Evolutionary conservation across 148 eudicot genomes (phyloP), one percentile per base, ranked within the genome.

Genomic region (Camellia sinensis): DNA sequence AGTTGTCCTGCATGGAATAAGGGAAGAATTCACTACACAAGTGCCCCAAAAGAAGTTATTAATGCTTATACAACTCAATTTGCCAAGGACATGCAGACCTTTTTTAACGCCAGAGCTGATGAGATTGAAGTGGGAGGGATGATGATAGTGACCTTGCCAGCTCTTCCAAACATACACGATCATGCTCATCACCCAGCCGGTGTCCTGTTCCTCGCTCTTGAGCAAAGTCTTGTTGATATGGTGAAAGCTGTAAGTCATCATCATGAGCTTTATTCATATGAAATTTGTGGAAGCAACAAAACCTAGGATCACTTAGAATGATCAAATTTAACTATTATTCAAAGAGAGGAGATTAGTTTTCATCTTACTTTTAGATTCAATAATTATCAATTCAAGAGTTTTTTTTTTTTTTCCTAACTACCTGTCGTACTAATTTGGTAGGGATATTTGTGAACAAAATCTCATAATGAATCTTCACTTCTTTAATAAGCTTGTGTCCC

Each of bases 111-210:
- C 3, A 68, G 81, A 68, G 75, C 66, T 6, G 19, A 68, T 0
- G 81, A 78, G 75, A 69, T 78, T 3, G 67, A 6, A 1, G 43
- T n/a, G n/a, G 81, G 75, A 43, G 81, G 75, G 19, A 18, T 78
- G 44, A 78, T 69, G 66, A 19, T 69, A 7, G 13, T 78, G 21
- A 57, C 57, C 10, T 0, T 57, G 8, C 67, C 54, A 2, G 74
- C 17, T n/a, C n/a, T 54, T 3, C 21, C 74, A 5, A 75, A 78
- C 12, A 44, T 17, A 2, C 19, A 10, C 37, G 66, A 78, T 69
- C 44, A 11, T 69, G 68, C 81, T 68, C 22, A 69, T 11, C 37
- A 40, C 80, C 29, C 63, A 3, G 17, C n/a, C 2, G 53, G 74
- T 54, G 11, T 67, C 40, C 10, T 41, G 19, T 54, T 78, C 12